These are phyloP conservation scores for Fusarium redolens DNA, from an alignment of 2,329 filamentous ascomycete species.

Conservation along the genomic window DNA sequence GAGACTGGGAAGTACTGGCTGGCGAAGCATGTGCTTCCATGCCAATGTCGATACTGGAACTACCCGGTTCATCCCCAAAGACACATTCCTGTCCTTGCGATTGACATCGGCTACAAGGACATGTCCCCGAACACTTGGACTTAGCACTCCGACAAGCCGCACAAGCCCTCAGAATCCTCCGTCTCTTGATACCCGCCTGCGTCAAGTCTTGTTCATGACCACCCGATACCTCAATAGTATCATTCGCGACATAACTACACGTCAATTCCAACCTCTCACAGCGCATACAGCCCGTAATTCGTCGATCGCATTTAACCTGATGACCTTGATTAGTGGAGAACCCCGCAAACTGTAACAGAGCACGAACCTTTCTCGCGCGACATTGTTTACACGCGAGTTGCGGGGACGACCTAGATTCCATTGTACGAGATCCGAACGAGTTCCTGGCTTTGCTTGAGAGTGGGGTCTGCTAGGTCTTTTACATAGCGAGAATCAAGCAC, in stretches of 20 bases:
- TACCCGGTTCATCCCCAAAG: not conserved
- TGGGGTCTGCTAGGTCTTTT: not conserved
- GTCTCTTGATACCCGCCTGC: slow-evolving; percentile 45
- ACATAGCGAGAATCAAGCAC: slow-evolving; percentile 17
- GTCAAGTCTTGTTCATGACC: slow-evolving; percentile 26
- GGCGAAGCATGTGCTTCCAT: slow-evolving; percentile 16
- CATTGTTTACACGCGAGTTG: slow-evolving; percentile 39
- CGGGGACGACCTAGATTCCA: not conserved
- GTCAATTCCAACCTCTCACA: slow-evolving; percentile 30
- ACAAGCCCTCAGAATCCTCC: slow-evolving; percentile 46
- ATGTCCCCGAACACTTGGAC: slow-evolving; percentile 49
- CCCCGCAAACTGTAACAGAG: not conserved
- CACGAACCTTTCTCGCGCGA: slow-evolving; percentile 40
- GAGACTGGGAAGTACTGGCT: not conserved
- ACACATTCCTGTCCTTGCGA: slow-evolving; percentile 22
- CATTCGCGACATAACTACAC: slow-evolving; percentile 21
- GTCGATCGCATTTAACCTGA: slow-evolving; percentile 44
- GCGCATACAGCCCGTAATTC: slow-evolving; percentile 24
- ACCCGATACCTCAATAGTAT: no score
- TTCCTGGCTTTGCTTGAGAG: not conserved
- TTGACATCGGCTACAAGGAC: slow-evolving; percentile 49
- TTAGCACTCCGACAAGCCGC: slow-evolving; percentile 50
- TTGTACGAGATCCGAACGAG: slow-evolving; percentile 33
- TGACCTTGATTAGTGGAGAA: slow-evolving; percentile 14
- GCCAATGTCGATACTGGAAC: not conserved